Percentiles rank a stretch among this genome's conserved stretches.
phyloP scores from a whole-genome alignment of 257 asterid species.

The Paulownia fortunei region DNA sequence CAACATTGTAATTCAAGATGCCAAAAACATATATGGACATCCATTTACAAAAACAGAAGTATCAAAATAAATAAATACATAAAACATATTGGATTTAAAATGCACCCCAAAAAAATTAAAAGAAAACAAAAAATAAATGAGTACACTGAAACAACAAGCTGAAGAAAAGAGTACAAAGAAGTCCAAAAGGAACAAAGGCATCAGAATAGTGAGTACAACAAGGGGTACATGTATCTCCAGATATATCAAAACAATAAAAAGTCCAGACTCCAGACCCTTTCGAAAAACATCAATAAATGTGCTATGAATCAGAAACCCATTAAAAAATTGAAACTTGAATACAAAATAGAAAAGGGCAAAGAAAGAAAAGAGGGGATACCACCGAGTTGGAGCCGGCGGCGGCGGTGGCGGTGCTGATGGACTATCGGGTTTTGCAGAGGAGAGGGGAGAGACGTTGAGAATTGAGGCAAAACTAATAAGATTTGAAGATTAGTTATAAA shows the following conservation, averaged over 20 bases:
- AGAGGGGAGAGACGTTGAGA: constrained; percentile 1
- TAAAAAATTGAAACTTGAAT: not conserved
- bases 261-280: not conserved
- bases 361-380: not conserved
- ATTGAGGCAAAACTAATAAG: not conserved
- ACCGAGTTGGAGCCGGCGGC: not conserved
- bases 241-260: not conserved
- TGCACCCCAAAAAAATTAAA: not conserved
- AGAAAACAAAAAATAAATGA: not conserved
- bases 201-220: not conserved
- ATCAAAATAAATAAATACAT: not conserved
- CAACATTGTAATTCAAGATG: not conserved
- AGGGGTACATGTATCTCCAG: not conserved
- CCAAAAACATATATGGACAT: not conserved
- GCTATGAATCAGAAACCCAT: not conserved
- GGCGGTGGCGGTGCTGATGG: not conserved
- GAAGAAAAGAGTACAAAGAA: not conserved
- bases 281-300: not conserved
- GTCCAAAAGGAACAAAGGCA: not conserved
- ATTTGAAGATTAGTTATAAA: not conserved
- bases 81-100: not conserved
- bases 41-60: not conserved
- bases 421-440: not conserved
- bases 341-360: not conserved
- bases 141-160: not conserved